Conservation (phyloP, 768 basidiomycete genomes). For the Suillus luteus region DNA sequence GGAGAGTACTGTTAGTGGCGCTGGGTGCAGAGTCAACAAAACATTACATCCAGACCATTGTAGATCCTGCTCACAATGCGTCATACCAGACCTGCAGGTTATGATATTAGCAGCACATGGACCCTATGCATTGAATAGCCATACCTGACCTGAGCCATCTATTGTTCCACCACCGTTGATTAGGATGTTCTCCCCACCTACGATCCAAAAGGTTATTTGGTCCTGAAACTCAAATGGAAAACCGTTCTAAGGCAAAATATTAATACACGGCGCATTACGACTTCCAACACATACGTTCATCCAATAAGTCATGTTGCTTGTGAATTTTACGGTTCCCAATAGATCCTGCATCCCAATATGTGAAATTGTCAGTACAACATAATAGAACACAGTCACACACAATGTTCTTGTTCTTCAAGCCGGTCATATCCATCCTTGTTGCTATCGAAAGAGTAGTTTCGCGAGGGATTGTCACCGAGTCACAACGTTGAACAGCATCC, state of each 20-base stretch:
- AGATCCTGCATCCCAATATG: slow-evolving; percentile 39
- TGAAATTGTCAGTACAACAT: neutral
- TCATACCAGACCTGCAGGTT: slow-evolving; percentile 53
- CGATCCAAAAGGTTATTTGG: slow-evolving; percentile 55
- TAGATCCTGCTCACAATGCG: slow-evolving; percentile 39
- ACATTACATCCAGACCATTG: slow-evolving; percentile 3
- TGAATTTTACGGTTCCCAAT: slow-evolving; percentile 53
- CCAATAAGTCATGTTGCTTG: slow-evolving; percentile 55
- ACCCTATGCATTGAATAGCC: slow-evolving; percentile 14
- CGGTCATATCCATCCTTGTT: slow-evolving; percentile 56
- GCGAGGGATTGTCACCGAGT: slow-evolving; percentile 45
- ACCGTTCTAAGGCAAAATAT: slow-evolving; percentile 39
- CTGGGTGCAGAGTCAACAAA: slow-evolving; percentile 26
- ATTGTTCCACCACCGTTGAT: slow-evolving; percentile 64
- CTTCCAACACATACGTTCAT: slow-evolving; percentile 38
- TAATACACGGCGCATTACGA: neutral
- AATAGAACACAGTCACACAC: slow-evolving; percentile 31
- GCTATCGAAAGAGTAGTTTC: slow-evolving; percentile 52
- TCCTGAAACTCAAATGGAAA: slow-evolving; percentile 57
- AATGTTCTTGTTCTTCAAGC: slow-evolving; percentile 49
- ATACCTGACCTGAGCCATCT: slow-evolving; percentile 63
- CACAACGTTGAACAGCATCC: slow-evolving; percentile 42
- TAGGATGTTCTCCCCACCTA: slow-evolving; percentile 50
- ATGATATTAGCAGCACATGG: neutral
- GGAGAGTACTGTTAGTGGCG: slow-evolving; percentile 44